Percentiles rank a stretch among this genome's conserved stretches.
Evolutionary conservation across 495 filamentous ascomycete genomes (phyloP).

Genomic region (Xylaria palmicola): DNA sequence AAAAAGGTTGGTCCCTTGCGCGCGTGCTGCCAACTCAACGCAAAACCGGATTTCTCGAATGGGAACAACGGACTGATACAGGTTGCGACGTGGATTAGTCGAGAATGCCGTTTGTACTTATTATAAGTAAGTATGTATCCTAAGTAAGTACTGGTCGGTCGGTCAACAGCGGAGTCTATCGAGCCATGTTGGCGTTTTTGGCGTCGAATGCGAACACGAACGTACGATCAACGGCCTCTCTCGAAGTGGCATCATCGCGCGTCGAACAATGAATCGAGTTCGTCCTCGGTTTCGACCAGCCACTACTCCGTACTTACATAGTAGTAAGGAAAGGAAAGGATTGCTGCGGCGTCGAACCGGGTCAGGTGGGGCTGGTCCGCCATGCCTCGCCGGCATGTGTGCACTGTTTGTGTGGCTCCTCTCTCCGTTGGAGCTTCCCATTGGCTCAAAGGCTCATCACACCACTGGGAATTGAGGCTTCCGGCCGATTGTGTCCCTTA

Average conservation of each 20-base stretch:
- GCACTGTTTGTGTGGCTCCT: not conserved
- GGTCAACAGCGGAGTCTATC: not conserved
- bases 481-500: constrained; percentile 4
- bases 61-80: too few species aligned
- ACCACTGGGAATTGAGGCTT: constrained; percentile 6
- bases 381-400: too few species aligned
- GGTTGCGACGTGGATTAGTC: not conserved
- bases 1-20: constrained; percentile 12
- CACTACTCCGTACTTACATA: not conserved
- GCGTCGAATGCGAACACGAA: constrained; percentile 11
- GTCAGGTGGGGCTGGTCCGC: not conserved
- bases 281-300: not conserved
- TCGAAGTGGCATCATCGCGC: not conserved
- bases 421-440: not conserved
- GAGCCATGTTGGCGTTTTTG: not conserved
- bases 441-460: constrained; percentile 6
- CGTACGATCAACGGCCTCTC: constrained; percentile 5
- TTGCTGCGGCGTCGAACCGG: not conserved
- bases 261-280: not conserved
- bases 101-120: not conserved
- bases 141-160: too few species aligned
- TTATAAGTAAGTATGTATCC: too few species aligned
- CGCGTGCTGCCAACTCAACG: not conserved
- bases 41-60: too few species aligned
- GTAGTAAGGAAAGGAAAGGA: not conserved